Evolutionary conservation across 306 rosid genomes (phyloP), one percentile per base, ranked within the genome.

Genomic region (Begonia fuchsioides): DNA sequence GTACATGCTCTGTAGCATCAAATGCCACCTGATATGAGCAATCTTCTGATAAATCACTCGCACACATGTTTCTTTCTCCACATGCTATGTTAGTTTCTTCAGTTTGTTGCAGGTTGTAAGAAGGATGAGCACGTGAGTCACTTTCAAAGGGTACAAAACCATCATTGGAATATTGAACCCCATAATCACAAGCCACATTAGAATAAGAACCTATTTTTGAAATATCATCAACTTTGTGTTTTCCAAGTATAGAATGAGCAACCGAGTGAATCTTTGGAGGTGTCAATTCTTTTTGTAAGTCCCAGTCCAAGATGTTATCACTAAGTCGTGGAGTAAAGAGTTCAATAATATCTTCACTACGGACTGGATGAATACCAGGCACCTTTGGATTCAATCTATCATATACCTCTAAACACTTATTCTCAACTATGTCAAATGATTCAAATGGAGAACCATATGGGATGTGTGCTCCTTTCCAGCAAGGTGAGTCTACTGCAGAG

Each of bases 401-500:
- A 47, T 39, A 50, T 16, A 46, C 49, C 53, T 61, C 85, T 15
- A 53, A 35, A 56, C 64, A 52, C 48, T 70, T 60, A 13, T 69
- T 64, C 45, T 53, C 38, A 17, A 49, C 55, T 18, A 55, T 49
- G 16, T 54, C 75, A 63, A 69, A 59, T 55, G 66, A 69, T 50
- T 57, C 74, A 59, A 73, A 67, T 19, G 74, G 74, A 67, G 76
- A 71, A 52, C 68, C 64, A 43, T 45, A 67, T 52, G 60, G 20
- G 41, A 57, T 59, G 20, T 77, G 73, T 53, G 76, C 82, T 54
- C 98, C 98, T 64, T 79, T 92, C 98, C 98, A 92, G 72, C 98
- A 92, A 12, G 98, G 98, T 13, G 98, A 85, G 72, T 92, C 98
- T 47, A 79, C 94, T 61, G 79, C 73, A 54, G 76, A 75, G 65